Base-by-base conservation (phyloP, 163 green algal genomes). In the Picocystis sp. region DNA sequence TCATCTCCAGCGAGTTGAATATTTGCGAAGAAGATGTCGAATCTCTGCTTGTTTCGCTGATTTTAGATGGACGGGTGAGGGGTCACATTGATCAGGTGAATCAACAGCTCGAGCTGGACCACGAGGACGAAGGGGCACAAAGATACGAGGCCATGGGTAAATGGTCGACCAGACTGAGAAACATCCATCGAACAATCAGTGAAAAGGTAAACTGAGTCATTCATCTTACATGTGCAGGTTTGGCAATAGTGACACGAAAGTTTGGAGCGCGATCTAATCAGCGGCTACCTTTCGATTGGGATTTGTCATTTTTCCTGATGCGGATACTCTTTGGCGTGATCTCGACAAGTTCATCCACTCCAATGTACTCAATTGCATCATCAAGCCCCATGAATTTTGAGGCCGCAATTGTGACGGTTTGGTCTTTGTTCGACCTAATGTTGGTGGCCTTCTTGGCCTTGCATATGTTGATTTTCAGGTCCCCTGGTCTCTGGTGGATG, bases 391-490 rank as follows among this genome's bases (percentile, higher is more conserved):
- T 81, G 50, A 71, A 49, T 49, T 72, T 68, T 56, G 62, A 24
- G 9, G 65, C 67, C 25, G 50, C 69, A 21, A 86, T 57, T 11
- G 72, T 50, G 12, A 63, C 61, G 49, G 61, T 76, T 15, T 45
- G 52, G n/a, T 78, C 60, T 53, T 72, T 73, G 64, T 77, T 78
- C 21, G 63, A 68, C 65, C 77, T 63, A 25, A 85, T 69, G 69
- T 86, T 86, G 45, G 67, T 83, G 43, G 82, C 71, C 24, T 71
- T 67, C 82, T 99, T 99, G 58, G 76, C 77, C 74, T 97, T 98
- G 84, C 83, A 94, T 1, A 87, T 74, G 64, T 99, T 99, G 47
- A 98, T 65, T 50, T 83, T 80, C 13, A 99, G 76, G 71, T 99
- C 91, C 1, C 81, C 85, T 1, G 64, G 60, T 45, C 93, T 81